These are phyloP conservation scores for Phragmites australis DNA, from an alignment of 176 grass and related monocot species.

Conservation along the genomic window DNA sequence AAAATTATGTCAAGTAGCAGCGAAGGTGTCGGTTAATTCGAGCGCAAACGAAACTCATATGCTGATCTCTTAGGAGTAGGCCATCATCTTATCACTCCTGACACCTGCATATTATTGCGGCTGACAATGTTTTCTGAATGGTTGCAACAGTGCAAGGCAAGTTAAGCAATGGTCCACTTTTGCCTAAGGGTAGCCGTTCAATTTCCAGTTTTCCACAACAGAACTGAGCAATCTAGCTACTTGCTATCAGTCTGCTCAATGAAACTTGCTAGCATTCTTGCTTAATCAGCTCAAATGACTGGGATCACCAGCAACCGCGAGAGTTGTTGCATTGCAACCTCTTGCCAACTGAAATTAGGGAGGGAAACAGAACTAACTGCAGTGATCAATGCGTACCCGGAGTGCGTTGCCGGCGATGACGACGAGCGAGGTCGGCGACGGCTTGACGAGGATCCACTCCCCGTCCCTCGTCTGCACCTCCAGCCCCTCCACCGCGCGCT, in stretches of 20 bases:
- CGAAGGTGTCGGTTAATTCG: too few species aligned
- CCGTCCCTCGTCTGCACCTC: conserved; percentile 65
- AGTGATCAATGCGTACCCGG: conserved; percentile 31
- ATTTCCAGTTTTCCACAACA: background rate
- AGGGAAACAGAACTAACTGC: background rate
- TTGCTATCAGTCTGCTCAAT: too few species aligned
- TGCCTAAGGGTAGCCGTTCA: background rate
- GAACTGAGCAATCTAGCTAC: too few species aligned
- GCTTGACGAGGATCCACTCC: conserved; percentile 47
- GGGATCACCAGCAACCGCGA: too few species aligned
- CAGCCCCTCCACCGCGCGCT: conserved; percentile 67
- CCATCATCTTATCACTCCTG: background rate
- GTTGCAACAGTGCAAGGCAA: too few species aligned
- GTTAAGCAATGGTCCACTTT: background rate
- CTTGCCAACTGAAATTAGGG: too few species aligned
- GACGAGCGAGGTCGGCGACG: conserved; percentile 55
- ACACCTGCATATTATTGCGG: background rate
- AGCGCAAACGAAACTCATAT: too few species aligned
- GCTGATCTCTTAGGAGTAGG: too few species aligned
- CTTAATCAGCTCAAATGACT: too few species aligned
- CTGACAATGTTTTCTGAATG: background rate
- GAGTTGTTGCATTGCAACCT: too few species aligned
- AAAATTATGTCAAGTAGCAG: too few species aligned
- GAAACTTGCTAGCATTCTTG: too few species aligned
- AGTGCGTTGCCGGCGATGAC: conserved; percentile 73